Evolutionary conservation across 805 yeast genomes (phyloP).

Genomic region (Saturnispora sanitii): DNA sequence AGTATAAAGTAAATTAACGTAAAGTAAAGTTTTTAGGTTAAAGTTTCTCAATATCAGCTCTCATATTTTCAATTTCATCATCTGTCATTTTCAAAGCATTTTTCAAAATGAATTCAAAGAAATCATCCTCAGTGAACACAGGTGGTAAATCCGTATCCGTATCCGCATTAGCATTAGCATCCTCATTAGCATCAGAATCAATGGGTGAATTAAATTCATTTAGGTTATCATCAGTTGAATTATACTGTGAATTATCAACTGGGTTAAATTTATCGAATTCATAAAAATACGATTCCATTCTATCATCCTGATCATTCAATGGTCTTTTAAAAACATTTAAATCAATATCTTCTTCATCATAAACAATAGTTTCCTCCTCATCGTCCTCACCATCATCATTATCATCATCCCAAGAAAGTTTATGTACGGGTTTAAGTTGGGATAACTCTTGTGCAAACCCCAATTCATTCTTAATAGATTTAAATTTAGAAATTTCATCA

Average conservation of each 20-base stretch:
- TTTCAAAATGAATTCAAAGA: slow-evolving; percentile 51
- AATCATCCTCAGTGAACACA: slow-evolving; percentile 57
- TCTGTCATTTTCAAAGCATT: slow-evolving; percentile 42
- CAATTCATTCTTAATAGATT: neutral
- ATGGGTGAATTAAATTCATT: no score
- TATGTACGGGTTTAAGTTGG: no score
- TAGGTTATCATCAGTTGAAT: no score
- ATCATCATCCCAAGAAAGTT: slow-evolving; percentile 9
- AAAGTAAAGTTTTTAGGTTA: neutral
- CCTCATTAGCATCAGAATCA: no score
- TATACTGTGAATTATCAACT: neutral
- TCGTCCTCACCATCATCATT: slow-evolving; percentile 13
- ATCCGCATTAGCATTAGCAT: no score
- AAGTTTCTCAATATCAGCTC: slow-evolving; percentile 3
- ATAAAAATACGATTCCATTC: neutral
- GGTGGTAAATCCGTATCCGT: slow-evolving; percentile 21
- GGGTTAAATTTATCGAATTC: neutral
- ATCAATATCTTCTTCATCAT: slow-evolving; percentile 3
- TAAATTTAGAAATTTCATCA: neutral
- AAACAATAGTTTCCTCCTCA: slow-evolving; percentile 13
- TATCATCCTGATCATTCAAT: neutral
- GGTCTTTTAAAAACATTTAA: slow-evolving; percentile 4
- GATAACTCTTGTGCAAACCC: neutral
- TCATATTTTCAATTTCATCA: slow-evolving; percentile 34
- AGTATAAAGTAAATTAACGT: no score